Percentiles rank a stretch among this genome's conserved stretches.
Evolutionary conservation across 257 asterid species (phyloP).

Genomic region (Vinca minor): DNA sequence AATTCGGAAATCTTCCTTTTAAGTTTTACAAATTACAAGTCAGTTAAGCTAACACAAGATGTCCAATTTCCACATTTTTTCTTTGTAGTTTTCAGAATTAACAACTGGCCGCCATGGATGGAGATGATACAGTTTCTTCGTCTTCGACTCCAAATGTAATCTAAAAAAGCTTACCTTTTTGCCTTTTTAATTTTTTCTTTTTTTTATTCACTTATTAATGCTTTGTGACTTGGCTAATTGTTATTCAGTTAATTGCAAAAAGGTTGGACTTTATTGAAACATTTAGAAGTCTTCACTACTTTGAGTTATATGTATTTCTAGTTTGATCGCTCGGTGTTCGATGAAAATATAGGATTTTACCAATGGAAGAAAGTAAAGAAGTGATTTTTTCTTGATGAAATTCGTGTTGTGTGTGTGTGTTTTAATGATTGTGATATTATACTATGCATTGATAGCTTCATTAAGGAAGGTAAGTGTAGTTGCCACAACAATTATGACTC

Average conservation of each 20-base stretch:
- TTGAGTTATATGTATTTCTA: neutral
- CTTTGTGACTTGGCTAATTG: neutral
- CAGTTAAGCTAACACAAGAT: neutral
- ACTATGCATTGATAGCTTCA: neutral
- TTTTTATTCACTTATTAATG: neutral
- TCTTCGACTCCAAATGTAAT: conserved; percentile 13
- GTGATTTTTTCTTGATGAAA: neutral
- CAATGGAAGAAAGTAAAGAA: neutral
- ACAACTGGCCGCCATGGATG: conserved; percentile 1
- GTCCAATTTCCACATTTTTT: neutral
- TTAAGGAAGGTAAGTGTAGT: too few species aligned
- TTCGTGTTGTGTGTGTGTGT: neutral
- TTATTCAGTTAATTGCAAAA: too few species aligned
- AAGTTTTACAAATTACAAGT: neutral
- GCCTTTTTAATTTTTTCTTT: neutral
- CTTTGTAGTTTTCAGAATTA: neutral
- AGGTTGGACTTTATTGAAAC: too few species aligned
- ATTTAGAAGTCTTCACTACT: too few species aligned
- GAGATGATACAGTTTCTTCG: neutral
- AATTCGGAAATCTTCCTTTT: neutral
- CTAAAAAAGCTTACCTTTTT: conserved; percentile 1
- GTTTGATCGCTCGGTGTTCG: neutral
- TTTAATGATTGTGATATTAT: neutral
- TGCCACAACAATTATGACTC: too few species aligned
- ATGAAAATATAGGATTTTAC: neutral